These are phyloP conservation scores for Trametes versicolor DNA, from an alignment of 1,284 basidiomycete genomes.

Conservation along the genomic window DNA sequence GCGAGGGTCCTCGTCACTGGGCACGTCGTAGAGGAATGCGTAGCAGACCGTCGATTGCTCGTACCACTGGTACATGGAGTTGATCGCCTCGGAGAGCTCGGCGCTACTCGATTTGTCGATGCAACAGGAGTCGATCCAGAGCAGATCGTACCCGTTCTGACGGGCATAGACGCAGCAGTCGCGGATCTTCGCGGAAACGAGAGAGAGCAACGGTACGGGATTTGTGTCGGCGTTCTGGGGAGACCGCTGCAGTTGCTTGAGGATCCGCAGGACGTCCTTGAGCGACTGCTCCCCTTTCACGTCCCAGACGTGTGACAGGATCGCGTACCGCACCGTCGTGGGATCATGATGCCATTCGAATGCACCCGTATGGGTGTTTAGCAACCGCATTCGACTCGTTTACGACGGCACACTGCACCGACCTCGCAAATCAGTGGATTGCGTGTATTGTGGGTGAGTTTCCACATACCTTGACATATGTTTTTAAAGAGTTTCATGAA, in stretches of 20 bases:
- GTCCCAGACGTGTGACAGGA: constrained; percentile 9
- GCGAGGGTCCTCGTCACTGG: constrained; percentile 2
- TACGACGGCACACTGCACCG: neutral
- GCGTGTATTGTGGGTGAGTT: too few relatives aligned
- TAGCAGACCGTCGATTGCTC: constrained; percentile 6
- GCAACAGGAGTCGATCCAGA: constrained; percentile 11
- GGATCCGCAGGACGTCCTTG: constrained; percentile 5
- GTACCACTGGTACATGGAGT: too few relatives aligned
- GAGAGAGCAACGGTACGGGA: neutral
- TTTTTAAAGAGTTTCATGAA: too few relatives aligned
- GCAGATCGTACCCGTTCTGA: constrained; percentile 4
- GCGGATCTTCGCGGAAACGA: constrained; percentile 7
- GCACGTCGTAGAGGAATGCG: constrained; percentile 10
- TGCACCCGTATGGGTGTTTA: constrained; percentile 1
- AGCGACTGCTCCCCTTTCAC: neutral
- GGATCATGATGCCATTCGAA: constrained; percentile 13
- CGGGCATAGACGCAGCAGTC: constrained; percentile 6
- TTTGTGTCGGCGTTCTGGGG: neutral
- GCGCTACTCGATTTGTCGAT: constrained; percentile 13
- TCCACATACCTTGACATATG: too few relatives aligned
- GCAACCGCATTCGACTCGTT: too few relatives aligned
- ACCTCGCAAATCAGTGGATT: neutral
- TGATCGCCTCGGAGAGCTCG: too few relatives aligned
- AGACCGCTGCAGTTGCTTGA: neutral
- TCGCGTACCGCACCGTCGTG: constrained; percentile 2